Evolutionary conservation across 2,329 filamentous ascomycete species (phyloP), one percentile per base, ranked within the genome.

Genomic region (Rhynchosporium secalis): DNA sequence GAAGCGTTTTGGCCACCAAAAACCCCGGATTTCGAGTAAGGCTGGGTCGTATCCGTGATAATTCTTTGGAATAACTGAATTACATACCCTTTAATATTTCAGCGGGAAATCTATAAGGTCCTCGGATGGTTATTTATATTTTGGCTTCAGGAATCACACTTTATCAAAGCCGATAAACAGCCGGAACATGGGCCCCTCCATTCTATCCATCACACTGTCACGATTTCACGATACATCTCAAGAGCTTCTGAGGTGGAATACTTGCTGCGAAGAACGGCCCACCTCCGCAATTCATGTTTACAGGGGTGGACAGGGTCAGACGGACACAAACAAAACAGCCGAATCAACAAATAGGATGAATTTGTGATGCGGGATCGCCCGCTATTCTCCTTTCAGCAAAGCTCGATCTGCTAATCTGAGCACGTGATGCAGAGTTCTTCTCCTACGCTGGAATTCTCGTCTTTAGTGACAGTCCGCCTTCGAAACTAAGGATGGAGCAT

Each of bases 301-400:
- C 26, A 48, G 8, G 12, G 12, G 33, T 36, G 33, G 33, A 36
- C 33, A 10, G 33, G 33, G 33, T 10, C 33, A 29, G 31, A 12
- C 13, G 15, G 31, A 38, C 15, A 5, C 15, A 26, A 52, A 15
- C 28, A 40, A 49, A 58, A 51, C 33, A 51, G 36, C 41, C 31
- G 33, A 41, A n/a, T 13, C 29, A 20, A 20, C 56, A 46, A 58
- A 58, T 58, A 31, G 56, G 56, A 29, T 58, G 56, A 49, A 49
- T 58, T 58, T 29, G 10, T 28, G 12, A 13, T 31, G 29, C 15
- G 2, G 4, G 33, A 52, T 38, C 48, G 31, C 29, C 15, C 48
- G 8, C 48, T 31, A 38, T 38, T 31, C 33, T 33, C 15, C 6
- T 26, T 54, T 29, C 1, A n/a, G 26, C 31, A 38, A 38, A 26